These are phyloP conservation scores for Epicoccum sorghinum DNA, from an alignment of 2,329 filamentous ascomycete genomes.

Conservation along the genomic window DNA sequence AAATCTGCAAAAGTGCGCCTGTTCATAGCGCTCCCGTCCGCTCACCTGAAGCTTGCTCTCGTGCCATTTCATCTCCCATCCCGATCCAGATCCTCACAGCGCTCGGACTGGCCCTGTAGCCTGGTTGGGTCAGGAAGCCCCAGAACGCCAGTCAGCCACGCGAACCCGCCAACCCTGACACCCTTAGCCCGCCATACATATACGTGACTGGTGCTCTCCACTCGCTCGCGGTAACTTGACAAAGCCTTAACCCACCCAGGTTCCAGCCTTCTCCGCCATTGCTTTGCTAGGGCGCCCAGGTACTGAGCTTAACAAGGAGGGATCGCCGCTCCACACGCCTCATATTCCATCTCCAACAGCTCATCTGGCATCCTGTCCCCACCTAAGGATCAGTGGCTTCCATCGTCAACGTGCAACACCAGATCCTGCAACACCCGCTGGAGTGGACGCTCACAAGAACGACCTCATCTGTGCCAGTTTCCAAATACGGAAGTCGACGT, in stretches of 20 bases:
- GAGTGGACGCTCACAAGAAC: slow-evolving; percentile 25
- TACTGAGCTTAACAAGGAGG: slow-evolving; percentile 57
- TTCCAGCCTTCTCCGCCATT: slow-evolving; percentile 56
- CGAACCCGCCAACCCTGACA: slow-evolving; percentile 48
- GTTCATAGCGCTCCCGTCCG: slow-evolving; percentile 44
- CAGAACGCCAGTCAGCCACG: slow-evolving; percentile 51
- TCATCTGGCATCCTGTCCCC: slow-evolving; percentile 26
- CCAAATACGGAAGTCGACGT: slow-evolving; percentile 34
- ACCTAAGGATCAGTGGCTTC: slow-evolving; percentile 27
- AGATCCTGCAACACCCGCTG: slow-evolving; percentile 39
- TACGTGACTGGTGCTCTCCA: slow-evolving; percentile 50
- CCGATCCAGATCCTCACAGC: slow-evolving; percentile 50
- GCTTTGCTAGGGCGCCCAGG: slow-evolving; percentile 51
- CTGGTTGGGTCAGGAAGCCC: slow-evolving; percentile 46
- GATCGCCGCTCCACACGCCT: slow-evolving; percentile 54
- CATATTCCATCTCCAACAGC: slow-evolving; percentile 42
- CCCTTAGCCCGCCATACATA: slow-evolving; percentile 52
- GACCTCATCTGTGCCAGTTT: slow-evolving; percentile 27
- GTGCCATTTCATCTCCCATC: slow-evolving; percentile 41
- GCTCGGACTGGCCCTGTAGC: slow-evolving; percentile 52
- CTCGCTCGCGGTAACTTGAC: slow-evolving; percentile 41
- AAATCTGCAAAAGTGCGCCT: slow-evolving; percentile 45
- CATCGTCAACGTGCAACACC: slow-evolving; percentile 42
- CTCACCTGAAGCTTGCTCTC: slow-evolving; percentile 46
- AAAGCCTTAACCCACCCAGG: slow-evolving; percentile 49